Evolutionary conservation across 805 yeast genomes (phyloP).

Genomic region (Candida ipomoeae): DNA sequence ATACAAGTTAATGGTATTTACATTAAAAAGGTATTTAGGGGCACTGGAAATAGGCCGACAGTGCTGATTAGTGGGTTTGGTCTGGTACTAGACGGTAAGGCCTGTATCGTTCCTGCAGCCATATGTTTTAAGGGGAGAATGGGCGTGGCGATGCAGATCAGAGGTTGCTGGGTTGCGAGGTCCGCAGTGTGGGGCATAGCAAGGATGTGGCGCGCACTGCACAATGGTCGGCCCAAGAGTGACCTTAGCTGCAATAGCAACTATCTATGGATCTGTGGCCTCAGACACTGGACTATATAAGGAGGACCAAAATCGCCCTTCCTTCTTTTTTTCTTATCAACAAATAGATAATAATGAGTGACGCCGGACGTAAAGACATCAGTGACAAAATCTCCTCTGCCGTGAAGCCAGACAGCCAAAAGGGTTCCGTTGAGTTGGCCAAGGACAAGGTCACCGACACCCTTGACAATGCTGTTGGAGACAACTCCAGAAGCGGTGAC

Average conservation of each 20-base stretch:
- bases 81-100: not conserved
- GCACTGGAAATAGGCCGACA: too few species aligned
- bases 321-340: not conserved
- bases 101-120: not conserved
- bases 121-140: not conserved
- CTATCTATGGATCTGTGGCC: not conserved
- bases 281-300: conserved; percentile 7
- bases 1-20: too few species aligned
- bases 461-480: conserved; percentile 36
- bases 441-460: conserved; percentile 37
- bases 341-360: conserved; percentile 32
- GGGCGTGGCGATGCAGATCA: not conserved
- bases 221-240: conserved; percentile 2
- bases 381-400: conserved; percentile 36
- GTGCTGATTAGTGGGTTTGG: too few species aligned
- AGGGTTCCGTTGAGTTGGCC: conserved; percentile 33
- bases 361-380: conserved; percentile 41
- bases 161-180: not conserved
- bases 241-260: conserved; percentile 3
- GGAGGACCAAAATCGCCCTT: not conserved
- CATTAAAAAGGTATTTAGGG: too few species aligned
- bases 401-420: conserved; percentile 41
- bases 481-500: conserved; percentile 30
- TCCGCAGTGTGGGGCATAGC: not conserved
- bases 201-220: conserved; percentile 4